Evolutionary conservation across 108 stramenopile species (phyloP), one percentile per base, ranked within the genome.

Genomic region (Skeletonema menzelii): DNA sequence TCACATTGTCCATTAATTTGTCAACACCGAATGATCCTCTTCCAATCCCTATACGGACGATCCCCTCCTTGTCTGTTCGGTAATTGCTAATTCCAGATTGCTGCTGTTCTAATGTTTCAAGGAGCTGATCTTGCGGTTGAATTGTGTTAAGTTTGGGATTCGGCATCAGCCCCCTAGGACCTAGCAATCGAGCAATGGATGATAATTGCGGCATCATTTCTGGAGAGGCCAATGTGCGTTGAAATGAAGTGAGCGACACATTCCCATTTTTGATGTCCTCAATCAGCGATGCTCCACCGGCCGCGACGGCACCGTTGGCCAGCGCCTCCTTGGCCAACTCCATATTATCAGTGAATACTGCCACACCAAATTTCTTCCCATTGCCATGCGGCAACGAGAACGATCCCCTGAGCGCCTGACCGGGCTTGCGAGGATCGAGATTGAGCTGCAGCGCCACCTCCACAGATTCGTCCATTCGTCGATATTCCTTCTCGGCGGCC

Each of bases 131-230:
- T 2, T 66, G 61, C 10, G 90, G 76, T 12, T 83, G 77, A 42
- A 99, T 90, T 0, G 97, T 99, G 27, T 93, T 94, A 22, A 95
- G 67, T 77, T 99, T 99, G 17, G 93, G 79, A 69, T 97, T 99
- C 63, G 98, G 98, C 96, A 98, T 97, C 7, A 99, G 76, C 2
- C 97, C 97, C 59, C 97, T 80, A 27, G 98, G 98, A 56, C 97
- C 98, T 34, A 98, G 78, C 14, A 97, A 59, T 28, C 96, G 85
- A 10, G 95, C 97, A 62, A 97, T 75, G 32, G 92, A 69, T 0
- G 87, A 79, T 14, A 99, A 83, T 30, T 73, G 31, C 5, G 96
- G 76, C 83, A 97, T 75, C 70, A 95, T 88, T 22, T 96, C 95
- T 4, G 93, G 84, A 17, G 96, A 96, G 19, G 97, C 96, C 26